phyloP scores from a whole-genome alignment of 495 filamentous ascomycete species.

The Podospora australis region DNA sequence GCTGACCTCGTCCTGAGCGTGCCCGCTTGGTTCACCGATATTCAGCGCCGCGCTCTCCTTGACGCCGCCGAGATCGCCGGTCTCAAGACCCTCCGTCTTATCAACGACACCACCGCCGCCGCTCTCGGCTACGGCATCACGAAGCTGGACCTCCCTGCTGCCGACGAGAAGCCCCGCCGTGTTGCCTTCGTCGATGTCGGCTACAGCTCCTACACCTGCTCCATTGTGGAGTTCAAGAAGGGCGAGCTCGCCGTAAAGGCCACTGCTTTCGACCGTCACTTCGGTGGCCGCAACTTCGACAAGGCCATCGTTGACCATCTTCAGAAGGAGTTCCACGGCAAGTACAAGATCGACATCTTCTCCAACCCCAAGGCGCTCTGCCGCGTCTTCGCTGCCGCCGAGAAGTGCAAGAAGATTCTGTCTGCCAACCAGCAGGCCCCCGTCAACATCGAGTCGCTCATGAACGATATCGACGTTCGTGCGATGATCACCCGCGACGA shows the following conservation, averaged over 20 bases:
- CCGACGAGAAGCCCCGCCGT: constrained; percentile 87
- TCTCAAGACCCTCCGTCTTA: constrained; percentile 83
- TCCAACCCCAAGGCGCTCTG: constrained; percentile 82
- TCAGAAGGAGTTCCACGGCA: constrained; percentile 87
- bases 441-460: constrained; percentile 96
- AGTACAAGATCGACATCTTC: constrained; percentile 85
- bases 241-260: constrained; percentile 91
- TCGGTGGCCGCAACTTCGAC: constrained; percentile 97
- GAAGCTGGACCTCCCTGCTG: constrained; percentile 80
- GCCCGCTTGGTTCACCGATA: constrained; percentile 94
- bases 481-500: constrained; percentile 89
- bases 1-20: constrained; percentile 91
- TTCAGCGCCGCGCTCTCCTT: constrained; percentile 79
- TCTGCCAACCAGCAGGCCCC: constrained; percentile 92
- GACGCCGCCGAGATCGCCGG: constrained; percentile 95
- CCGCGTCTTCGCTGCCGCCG: constrained; percentile 77
- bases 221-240: constrained; percentile 94
- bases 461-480: constrained; percentile 93
- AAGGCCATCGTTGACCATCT: constrained; percentile 91
- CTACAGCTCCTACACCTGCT: constrained; percentile 89
- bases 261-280: constrained; percentile 91
- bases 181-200: constrained; percentile 95
- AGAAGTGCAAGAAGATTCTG: constrained; percentile 98
- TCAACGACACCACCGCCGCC: constrained; percentile 97
- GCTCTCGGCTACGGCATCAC: constrained; percentile 97